Conservation (phyloP, 1,284 basidiomycete genomes). For the Moniliophthora roreri region DNA sequence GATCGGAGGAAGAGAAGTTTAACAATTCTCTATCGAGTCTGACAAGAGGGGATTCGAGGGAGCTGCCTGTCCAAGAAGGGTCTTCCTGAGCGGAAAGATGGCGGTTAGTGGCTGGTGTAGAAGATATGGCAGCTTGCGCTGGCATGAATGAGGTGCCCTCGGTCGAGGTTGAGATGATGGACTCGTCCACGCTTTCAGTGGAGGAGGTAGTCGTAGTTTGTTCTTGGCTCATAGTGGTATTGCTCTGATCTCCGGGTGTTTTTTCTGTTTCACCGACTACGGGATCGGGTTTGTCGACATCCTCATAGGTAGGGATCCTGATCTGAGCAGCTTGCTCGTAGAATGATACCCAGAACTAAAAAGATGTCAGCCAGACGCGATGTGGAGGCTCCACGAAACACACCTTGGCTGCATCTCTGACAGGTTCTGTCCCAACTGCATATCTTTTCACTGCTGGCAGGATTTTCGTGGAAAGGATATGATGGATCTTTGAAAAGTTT, state of each 20-base stretch:
- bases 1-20: slow-evolving; percentile 40
- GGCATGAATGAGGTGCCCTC: slow-evolving; percentile 72
- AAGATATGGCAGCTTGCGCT: slow-evolving; percentile 64
- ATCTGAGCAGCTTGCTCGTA: slow-evolving; percentile 91
- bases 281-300: no score
- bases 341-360: slow-evolving; percentile 93
- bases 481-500: slow-evolving; percentile 89
- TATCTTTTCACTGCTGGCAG: slow-evolving; percentile 89
- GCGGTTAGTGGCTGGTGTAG: slow-evolving; percentile 66
- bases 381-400: no score
- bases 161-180: slow-evolving; percentile 33
- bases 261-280: slow-evolving; percentile 41
- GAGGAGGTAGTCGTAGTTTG: slow-evolving; percentile 17
- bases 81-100: slow-evolving; percentile 44
- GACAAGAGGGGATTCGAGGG: slow-evolving; percentile 75
- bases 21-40: slow-evolving; percentile 69
- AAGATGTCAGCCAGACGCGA: no score
- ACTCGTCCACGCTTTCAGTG: slow-evolving; percentile 21
- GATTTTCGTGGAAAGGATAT: slow-evolving; percentile 79
- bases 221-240: slow-evolving; percentile 43
- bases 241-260: not conserved
- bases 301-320: slow-evolving; percentile 70
- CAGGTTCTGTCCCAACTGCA: slow-evolving; percentile 83
- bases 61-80: slow-evolving; percentile 61
- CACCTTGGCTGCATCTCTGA: slow-evolving; percentile 86